Evolutionary conservation across 148 eudicot species (phyloP).

Genomic region (Vaccinium darrowii): DNA sequence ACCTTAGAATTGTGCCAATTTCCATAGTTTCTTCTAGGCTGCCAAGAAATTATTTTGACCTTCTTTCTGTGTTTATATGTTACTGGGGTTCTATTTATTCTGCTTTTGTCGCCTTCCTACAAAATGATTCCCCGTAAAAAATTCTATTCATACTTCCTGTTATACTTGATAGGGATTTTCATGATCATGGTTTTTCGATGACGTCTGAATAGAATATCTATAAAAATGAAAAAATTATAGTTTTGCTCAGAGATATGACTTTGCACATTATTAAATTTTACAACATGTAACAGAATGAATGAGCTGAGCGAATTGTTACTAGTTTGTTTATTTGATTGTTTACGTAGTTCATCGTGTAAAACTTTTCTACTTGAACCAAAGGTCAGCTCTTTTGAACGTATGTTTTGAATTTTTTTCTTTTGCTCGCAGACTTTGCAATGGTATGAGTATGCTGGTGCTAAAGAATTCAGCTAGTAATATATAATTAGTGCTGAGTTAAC

Average conservation of each 20-base stretch:
- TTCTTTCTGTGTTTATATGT: background rate
- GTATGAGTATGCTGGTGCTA: background rate
- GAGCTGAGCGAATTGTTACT: slow-evolving; percentile 4
- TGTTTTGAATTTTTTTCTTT: background rate
- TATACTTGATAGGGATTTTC: background rate
- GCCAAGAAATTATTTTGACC: background rate
- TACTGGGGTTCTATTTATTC: background rate
- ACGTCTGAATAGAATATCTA: background rate
- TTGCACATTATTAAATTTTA: background rate
- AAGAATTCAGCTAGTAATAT: slow-evolving; percentile 14
- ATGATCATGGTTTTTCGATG: background rate
- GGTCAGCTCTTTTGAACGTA: slow-evolving; percentile 1
- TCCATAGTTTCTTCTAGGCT: too few species aligned
- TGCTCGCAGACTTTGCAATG: slow-evolving; percentile 14
- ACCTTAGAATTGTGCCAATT: too few species aligned
- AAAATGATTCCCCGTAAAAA: background rate
- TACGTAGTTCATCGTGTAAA: background rate
- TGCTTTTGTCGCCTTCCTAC: background rate
- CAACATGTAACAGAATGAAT: slow-evolving; percentile 1
- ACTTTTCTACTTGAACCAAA: background rate
- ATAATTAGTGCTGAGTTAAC: slow-evolving; percentile 18
- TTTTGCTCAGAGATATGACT: background rate
- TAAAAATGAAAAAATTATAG: background rate
- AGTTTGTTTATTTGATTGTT: background rate
- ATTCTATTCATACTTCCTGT: background rate